Percentiles rank a stretch among this genome's conserved stretches.
Evolutionary conservation across 176 grass and related monocot genomes (phyloP).

Genomic region (Rhynchospora pubera): DNA sequence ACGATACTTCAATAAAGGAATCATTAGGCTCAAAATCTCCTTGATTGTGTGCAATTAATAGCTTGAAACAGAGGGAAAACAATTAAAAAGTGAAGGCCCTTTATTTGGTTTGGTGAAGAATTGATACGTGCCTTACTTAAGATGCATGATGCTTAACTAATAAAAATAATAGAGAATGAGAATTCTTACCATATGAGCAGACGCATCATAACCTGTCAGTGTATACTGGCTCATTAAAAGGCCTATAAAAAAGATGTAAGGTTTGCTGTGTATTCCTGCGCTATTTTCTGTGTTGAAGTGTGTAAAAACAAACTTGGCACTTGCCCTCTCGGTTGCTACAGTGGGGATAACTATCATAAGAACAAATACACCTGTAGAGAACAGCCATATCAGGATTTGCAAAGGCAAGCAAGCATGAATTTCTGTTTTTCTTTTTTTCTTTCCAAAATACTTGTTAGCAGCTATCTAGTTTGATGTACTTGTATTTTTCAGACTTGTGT

Average conservation of each 20-base stretch:
- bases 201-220: slow-evolving; percentile 47
- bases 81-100: background rate
- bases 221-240: slow-evolving; percentile 55
- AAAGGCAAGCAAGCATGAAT: background rate
- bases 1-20: background rate
- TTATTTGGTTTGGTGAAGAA: background rate
- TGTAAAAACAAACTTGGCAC: slow-evolving; percentile 40
- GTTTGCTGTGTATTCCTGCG: slow-evolving; percentile 41
- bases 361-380: slow-evolving; percentile 38
- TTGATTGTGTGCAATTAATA: background rate
- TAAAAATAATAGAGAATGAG: background rate
- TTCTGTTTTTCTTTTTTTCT: too few species aligned
- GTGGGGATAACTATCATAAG: slow-evolving; percentile 42
- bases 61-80: background rate
- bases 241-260: slow-evolving; percentile 47
- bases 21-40: background rate
- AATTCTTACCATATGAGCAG: slow-evolving; percentile 46
- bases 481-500: background rate
- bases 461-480: background rate
- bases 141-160: background rate
- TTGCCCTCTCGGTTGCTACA: slow-evolving; percentile 41
- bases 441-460: too few species aligned
- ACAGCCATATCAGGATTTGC: background rate
- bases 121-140: background rate
- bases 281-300: slow-evolving; percentile 49